A percentile compares a stretch with the other conserved stretches of the same genome.
These are phyloP conservation scores for Elasticomyces elasticus DNA, from an alignment of 495 filamentous ascomycete genomes.

Conservation along the genomic window DNA sequence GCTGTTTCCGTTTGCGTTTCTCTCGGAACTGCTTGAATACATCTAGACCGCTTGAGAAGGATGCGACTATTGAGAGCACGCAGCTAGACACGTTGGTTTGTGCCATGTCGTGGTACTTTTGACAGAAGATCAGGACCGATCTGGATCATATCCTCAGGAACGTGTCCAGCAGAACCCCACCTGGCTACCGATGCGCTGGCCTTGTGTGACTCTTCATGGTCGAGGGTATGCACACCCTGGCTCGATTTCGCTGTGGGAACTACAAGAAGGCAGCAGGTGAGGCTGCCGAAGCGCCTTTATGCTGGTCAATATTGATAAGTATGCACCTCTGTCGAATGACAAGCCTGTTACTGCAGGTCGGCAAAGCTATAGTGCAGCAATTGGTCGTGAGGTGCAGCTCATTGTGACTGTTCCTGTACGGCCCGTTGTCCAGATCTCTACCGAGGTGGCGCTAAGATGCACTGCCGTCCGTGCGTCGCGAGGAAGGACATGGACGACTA, in stretches of 20 bases:
- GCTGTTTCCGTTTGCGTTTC: constrained; percentile 12
- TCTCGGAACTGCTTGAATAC: constrained; percentile 21
- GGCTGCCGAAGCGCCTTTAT: neutral
- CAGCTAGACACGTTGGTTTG: constrained; percentile 16
- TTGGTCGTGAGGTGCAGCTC: constrained; percentile 6
- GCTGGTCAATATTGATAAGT: constrained; percentile 4
- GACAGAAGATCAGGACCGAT: neutral
- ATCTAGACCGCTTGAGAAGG: constrained; percentile 21
- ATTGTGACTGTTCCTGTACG: neutral
- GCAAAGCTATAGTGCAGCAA: constrained; percentile 1
- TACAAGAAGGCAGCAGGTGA: neutral
- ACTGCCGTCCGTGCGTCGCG: neutral
- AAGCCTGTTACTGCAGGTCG: neutral
- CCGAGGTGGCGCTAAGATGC: neutral
- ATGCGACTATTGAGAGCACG: constrained; percentile 19
- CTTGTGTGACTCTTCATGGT: neutral
- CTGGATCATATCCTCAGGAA: no score
- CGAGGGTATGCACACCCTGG: no score
- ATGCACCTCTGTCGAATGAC: constrained; percentile 12
- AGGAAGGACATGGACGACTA: neutral
- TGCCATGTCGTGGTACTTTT: constrained; percentile 4
- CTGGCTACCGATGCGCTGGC: neutral
- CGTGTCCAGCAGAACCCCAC: neutral
- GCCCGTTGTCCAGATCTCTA: neutral
- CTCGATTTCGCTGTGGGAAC: no score